Percentiles rank a stretch among this genome's conserved stretches.
Evolutionary conservation across 441 rosid species (phyloP).

Genomic region (Biscutella laevigata): DNA sequence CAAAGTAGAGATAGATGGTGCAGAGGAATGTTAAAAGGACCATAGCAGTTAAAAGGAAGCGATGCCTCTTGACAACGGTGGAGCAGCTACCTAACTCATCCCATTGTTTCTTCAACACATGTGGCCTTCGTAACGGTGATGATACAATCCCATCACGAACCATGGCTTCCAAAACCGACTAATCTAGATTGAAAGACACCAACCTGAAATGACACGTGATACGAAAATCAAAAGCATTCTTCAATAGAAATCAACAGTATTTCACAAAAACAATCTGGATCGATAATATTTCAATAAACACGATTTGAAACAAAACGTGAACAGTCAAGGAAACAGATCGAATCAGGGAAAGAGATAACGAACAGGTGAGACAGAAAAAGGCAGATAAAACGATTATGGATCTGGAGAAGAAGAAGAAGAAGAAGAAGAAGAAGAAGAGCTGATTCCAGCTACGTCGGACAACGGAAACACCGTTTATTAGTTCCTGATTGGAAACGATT

Average conservation of each 20-base stretch:
- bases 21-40: constrained; percentile 68
- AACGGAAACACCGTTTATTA: neutral
- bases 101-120: constrained; percentile 53
- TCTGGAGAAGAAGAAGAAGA: too few species aligned
- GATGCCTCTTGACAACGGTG: constrained; percentile 56
- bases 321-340: constrained; percentile 5
- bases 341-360: constrained; percentile 10
- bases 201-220: constrained; percentile 8
- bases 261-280: too few species aligned
- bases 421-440: constrained; percentile 17
- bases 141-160: constrained; percentile 62
- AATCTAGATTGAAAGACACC: neutral
- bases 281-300: neutral
- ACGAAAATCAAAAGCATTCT: neutral
- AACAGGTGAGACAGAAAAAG: constrained; percentile 4
- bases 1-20: constrained; percentile 81
- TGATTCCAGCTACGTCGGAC: constrained; percentile 5
- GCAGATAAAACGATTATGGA: neutral
- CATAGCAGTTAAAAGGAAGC: constrained; percentile 71
- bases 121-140: constrained; percentile 68
- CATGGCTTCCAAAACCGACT: constrained; percentile 29
- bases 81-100: constrained; percentile 83
- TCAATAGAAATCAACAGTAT: too few species aligned
- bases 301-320: neutral
- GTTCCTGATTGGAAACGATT: neutral